Conservation (phyloP, 345 rosid genomes). For the Bruguiera parviflora region DNA sequence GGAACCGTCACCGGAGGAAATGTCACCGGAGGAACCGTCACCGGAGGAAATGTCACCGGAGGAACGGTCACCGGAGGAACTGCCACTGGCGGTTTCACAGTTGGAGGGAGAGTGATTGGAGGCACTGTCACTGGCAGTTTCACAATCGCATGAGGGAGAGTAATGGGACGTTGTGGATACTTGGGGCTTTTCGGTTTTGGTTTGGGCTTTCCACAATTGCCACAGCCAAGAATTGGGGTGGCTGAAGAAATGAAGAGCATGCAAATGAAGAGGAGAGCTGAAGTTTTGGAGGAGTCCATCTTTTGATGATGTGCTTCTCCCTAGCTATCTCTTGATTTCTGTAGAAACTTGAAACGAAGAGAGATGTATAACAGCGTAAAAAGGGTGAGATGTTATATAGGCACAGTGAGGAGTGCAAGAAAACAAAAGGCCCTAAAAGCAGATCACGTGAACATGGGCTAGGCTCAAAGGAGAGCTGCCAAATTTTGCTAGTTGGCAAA, state of each 20-base stretch:
- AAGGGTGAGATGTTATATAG: conserved; percentile 36
- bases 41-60: neutral
- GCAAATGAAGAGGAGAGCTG: conserved; percentile 52
- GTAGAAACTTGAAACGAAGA: conserved; percentile 2
- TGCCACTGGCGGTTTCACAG: neutral
- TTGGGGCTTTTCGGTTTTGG: conserved; percentile 33
- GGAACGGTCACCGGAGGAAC: neutral
- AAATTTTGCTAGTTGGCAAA: conserved; percentile 72
- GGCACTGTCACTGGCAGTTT: neutral
- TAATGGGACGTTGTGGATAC: conserved; percentile 6
- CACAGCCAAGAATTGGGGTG: conserved; percentile 54
- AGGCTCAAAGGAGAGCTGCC: conserved; percentile 46
- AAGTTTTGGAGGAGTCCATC: conserved; percentile 55
- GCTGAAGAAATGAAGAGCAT: conserved; percentile 54
- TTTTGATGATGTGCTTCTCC: neutral
- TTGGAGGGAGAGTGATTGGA: neutral
- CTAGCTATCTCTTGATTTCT: neutral
- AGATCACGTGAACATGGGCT: conserved; percentile 69
- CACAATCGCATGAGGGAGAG: conserved; percentile 14
- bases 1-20: neutral
- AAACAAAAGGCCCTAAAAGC: conserved; percentile 31
- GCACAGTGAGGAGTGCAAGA: conserved; percentile 17
- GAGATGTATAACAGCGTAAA: conserved; percentile 3
- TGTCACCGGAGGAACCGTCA: neutral
- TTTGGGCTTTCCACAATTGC: conserved; percentile 42